A percentile compares a stretch with the other conserved stretches of the same genome.
Evolutionary conservation across 192 early-diverging fungal species (phyloP).

Genomic region (Backusella circina): DNA sequence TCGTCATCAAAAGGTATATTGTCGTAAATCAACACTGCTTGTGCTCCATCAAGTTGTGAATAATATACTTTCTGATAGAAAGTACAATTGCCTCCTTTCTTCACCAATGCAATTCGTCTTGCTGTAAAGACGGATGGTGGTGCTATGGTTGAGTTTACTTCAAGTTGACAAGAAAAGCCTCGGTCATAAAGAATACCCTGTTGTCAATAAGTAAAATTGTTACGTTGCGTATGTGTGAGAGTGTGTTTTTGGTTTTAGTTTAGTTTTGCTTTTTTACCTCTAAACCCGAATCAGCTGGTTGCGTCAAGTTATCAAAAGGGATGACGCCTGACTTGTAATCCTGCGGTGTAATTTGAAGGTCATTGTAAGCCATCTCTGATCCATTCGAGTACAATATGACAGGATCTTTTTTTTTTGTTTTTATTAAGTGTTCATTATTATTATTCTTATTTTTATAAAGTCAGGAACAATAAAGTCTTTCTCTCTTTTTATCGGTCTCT

Average conservation of each 20-base stretch:
- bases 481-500: background rate
- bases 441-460: background rate
- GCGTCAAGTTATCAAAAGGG: slow-evolving; percentile 15
- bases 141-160: slow-evolving; percentile 1
- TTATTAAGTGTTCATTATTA: background rate
- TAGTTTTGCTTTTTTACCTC: background rate
- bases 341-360: background rate
- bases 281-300: slow-evolving; percentile 11
- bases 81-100: slow-evolving; percentile 25
- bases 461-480: background rate
- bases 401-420: background rate
- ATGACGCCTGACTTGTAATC: slow-evolving; percentile 10
- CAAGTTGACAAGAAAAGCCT: slow-evolving; percentile 14
- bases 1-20: slow-evolving; percentile 21
- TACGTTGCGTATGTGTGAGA: no score
- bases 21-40: slow-evolving; percentile 36
- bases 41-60: slow-evolving; percentile 31
- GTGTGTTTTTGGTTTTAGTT: background rate
- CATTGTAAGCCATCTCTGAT: background rate
- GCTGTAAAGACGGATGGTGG: background rate
- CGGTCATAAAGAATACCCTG: slow-evolving; percentile 31
- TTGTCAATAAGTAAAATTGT: no score
- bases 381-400: slow-evolving; percentile 9
- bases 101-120: slow-evolving; percentile 29
- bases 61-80: slow-evolving; percentile 33